Base-by-base conservation (phyloP, 2,329 filamentous ascomycete genomes). In the Thielaviopsis musarum region DNA sequence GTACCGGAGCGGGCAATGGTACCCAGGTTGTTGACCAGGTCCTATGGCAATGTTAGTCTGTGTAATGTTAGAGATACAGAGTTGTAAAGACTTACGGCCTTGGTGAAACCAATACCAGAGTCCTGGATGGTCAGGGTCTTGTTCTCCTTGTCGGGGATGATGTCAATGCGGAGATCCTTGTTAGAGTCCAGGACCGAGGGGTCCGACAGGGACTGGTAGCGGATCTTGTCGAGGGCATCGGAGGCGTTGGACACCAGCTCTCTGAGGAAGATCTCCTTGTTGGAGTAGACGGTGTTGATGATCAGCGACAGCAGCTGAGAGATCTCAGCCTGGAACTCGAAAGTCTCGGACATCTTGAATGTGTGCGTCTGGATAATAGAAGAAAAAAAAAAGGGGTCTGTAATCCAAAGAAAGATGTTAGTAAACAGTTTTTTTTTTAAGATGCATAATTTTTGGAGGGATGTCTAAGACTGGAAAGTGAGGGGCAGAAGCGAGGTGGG, bases 311-410 rank as follows among this genome's bases (percentile, higher is more conserved):
- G 87, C 67, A 98, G 88, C 88, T 98, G 93, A 87, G 91, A 97
- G 74, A 98, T 98, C 88, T 98, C 93, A 87, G 93, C 93, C 87
- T 98, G 93, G 82, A 97, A 98, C 87, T 97, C 91, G 80, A 98
- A 98, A 68, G 91, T 96, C 81, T 97, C 91, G 34, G 61, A 60
- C 63, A 64, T 64, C 41, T 61, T 66, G 62, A 54, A 62, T 56
- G 53, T 52, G 28, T 57, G 59, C 59, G 56, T 52, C 45, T 58
- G 57, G 9, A 38, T 21, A 45, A 34, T 17, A 30, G 34, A 19
- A 45, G 28, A 58, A 55, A 49, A 24, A 54, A n/a, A n/a, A 54
- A 58, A 57, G 7, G 58, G 61, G 61, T 61, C 56, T 62, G n/a
- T n/a, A n/a, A 22, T 51, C 10, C 28, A 26, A 49, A 26, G 26